These are phyloP conservation scores for Peronospora tabacina DNA, from an alignment of 352 stramenopile genomes.

Conservation along the genomic window DNA sequence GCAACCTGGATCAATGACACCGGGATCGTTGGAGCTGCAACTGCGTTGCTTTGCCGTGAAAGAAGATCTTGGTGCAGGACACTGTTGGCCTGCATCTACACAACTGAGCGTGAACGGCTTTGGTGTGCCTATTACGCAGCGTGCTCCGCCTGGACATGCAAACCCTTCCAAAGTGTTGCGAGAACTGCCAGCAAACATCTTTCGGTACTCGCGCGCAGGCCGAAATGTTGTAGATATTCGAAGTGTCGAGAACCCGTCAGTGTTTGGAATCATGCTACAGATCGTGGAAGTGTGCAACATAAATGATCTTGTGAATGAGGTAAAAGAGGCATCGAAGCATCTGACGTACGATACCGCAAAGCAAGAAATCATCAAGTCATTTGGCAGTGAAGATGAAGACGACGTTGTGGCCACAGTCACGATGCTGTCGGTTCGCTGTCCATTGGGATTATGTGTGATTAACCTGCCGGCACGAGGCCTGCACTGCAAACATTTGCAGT, in stretches of 20 bases:
- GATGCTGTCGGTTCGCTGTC: slow-evolving; percentile 86
- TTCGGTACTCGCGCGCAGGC: slow-evolving; percentile 56
- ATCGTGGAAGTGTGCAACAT: slow-evolving; percentile 64
- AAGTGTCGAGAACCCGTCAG: slow-evolving; percentile 47
- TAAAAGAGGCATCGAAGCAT: slow-evolving; percentile 47
- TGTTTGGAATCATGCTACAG: slow-evolving; percentile 69
- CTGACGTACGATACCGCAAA: slow-evolving; percentile 71
- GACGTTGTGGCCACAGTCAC: slow-evolving; percentile 81
- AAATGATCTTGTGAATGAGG: slow-evolving; percentile 51
- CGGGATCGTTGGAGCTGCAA: slow-evolving; percentile 62
- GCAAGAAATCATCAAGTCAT: slow-evolving; percentile 70
- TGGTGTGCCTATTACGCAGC: slow-evolving; percentile 53
- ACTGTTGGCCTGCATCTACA: slow-evolving; percentile 63
- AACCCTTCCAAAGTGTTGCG: slow-evolving; percentile 79
- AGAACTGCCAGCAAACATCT: slow-evolving; percentile 68
- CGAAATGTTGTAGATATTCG: slow-evolving; percentile 69
- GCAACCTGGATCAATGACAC: slow-evolving; percentile 43
- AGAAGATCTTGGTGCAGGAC: slow-evolving; percentile 55
- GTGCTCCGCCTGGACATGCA: slow-evolving; percentile 58
- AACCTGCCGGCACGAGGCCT: slow-evolving; percentile 81
- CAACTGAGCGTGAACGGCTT: slow-evolving; percentile 70
- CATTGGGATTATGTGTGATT: slow-evolving; percentile 82
- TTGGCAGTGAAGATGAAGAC: slow-evolving; percentile 72
- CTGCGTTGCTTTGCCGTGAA: slow-evolving; percentile 72
- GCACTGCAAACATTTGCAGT: slow-evolving; percentile 92